A percentile compares a stretch with the other conserved stretches of the same genome.
These are phyloP conservation scores for Crassisporium funariophilum DNA, from an alignment of 768 basidiomycete species.

Conservation along the genomic window DNA sequence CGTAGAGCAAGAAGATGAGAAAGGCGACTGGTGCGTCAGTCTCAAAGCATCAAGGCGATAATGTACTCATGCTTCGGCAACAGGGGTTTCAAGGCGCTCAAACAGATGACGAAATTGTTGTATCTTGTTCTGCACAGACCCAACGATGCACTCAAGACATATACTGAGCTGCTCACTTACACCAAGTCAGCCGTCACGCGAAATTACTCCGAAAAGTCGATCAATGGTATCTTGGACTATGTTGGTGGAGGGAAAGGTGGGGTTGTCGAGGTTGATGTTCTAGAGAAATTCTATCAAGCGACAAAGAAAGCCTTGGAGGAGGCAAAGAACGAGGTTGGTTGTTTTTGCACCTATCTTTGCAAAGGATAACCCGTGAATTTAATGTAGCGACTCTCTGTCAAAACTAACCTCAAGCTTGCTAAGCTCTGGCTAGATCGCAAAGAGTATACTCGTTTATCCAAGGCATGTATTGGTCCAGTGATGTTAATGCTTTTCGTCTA, in stretches of 20 bases:
- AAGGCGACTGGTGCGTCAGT: slow-evolving; percentile 82
- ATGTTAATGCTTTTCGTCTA: neutral
- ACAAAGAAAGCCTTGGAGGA: slow-evolving; percentile 90
- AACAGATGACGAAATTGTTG: slow-evolving; percentile 94
- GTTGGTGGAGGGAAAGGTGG: slow-evolving; percentile 90
- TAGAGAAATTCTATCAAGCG: slow-evolving; percentile 94
- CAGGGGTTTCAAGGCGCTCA: slow-evolving; percentile 99
- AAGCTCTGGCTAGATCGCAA: slow-evolving; percentile 96
- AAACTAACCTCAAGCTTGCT: slow-evolving; percentile 95
- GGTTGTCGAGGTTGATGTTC: slow-evolving; percentile 75
- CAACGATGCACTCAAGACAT: slow-evolving; percentile 82
- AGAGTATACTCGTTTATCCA: slow-evolving; percentile 83
- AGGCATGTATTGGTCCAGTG: slow-evolving; percentile 45
- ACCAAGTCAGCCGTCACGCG: slow-evolving; percentile 95
- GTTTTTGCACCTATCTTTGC: neutral
- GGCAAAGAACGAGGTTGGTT: slow-evolving; percentile 89
- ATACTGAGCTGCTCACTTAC: slow-evolving; percentile 85
- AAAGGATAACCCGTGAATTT: slow-evolving; percentile 2
- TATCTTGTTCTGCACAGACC: slow-evolving; percentile 81
- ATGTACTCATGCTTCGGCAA: neutral
- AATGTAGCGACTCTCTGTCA: slow-evolving; percentile 82
- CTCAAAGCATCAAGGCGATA: neutral
- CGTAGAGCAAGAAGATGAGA: slow-evolving; percentile 88
- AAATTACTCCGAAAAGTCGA: slow-evolving; percentile 97
- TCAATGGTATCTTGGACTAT: slow-evolving; percentile 97